Percentiles rank a stretch among this genome's conserved stretches.
phyloP scores from a whole-genome alignment of 257 asterid species.

The Plantago elongata region DNA sequence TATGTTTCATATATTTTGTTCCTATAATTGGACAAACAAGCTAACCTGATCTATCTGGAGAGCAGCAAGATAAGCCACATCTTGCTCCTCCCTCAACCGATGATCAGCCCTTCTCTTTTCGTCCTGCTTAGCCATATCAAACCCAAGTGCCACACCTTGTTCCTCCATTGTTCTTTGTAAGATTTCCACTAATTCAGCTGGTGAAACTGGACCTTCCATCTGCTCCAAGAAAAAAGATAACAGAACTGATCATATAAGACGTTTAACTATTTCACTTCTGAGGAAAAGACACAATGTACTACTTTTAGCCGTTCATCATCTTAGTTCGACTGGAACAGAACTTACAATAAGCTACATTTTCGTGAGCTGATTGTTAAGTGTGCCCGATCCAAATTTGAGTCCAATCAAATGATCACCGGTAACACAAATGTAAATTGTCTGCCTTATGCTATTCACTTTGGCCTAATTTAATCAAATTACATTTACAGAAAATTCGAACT shows the following conservation, averaged over 20 bases:
- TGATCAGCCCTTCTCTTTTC: conserved; percentile 40
- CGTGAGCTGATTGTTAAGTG: no score
- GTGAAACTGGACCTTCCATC: conserved; percentile 83
- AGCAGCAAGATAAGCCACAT: conserved; percentile 69
- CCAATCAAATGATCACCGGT: no score
- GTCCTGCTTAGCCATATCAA: conserved; percentile 39
- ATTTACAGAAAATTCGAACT: not conserved
- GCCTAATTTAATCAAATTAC: no score
- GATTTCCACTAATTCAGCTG: conserved; percentile 64
- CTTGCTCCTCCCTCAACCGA: conserved; percentile 74
- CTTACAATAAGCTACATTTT: no score
- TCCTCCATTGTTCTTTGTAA: conserved; percentile 73
- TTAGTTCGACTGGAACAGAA: no score
- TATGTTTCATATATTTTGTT: not conserved
- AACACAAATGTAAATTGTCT: no score
- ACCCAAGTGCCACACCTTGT: conserved; percentile 68
- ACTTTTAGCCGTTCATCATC: no score
- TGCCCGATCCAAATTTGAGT: no score
- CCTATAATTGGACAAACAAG: not conserved
- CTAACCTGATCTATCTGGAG: conserved; percentile 67
- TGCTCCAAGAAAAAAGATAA: conserved; percentile 13
- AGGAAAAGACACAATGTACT: no score
- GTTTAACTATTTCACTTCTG: no score
- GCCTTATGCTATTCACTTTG: no score
- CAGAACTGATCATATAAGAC: no score